Base-by-base conservation (phyloP, 148 eudicot species). In the Bassia scoparia region DNA sequence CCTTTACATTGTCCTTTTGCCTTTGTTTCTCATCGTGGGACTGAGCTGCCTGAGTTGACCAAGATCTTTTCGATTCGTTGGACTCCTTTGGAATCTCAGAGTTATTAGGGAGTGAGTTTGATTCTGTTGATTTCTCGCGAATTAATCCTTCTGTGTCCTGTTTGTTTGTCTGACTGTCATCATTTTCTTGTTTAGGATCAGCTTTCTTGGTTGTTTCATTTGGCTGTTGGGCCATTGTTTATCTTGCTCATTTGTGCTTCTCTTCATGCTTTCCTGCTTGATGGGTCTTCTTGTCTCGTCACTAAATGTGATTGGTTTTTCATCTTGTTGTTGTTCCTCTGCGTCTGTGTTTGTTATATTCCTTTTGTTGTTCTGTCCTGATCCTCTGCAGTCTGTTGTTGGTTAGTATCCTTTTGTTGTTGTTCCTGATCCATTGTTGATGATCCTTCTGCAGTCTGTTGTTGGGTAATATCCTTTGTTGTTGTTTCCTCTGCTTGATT, bases 81-180 rank as follows among this genome's bases (percentile, higher is more conserved):
- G 97, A 89, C 77, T 93, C 97, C 77, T 88, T 84, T 26, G 96
- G 96, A 56, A 92, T 87, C 63, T 86, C 90, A 6, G 94, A 75
- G 73, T 73, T 85, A 12, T 73, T 85, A 12, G 80, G 82, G 52
- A 75, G 72, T 23, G 84, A 29, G 68, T 52, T 76, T 41, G 85
- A 50, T 54, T 80, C 75, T 0, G 33, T 62, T 34, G 77, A 17
- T 15, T 81, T 79, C 21, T 79, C 85, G 20, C 81, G 74, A 76
- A 50, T 71, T 63, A 76, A 55, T 50, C 56, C 65, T 69, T 70
- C 20, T 38, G 72, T 52, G 34, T 70, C 77, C 44, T 69, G 70
- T 72, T 69, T 75, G 56, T 58, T 53, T 60, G 30, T 72, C 66
- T 73, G 79, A 54, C 60, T 41, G 7, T 26, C 16, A 37, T 66